A percentile compares a stretch with the other conserved stretches of the same genome.
phyloP scores from a whole-genome alignment of 345 rosid species.

The Lenwebbia sp. region DNA sequence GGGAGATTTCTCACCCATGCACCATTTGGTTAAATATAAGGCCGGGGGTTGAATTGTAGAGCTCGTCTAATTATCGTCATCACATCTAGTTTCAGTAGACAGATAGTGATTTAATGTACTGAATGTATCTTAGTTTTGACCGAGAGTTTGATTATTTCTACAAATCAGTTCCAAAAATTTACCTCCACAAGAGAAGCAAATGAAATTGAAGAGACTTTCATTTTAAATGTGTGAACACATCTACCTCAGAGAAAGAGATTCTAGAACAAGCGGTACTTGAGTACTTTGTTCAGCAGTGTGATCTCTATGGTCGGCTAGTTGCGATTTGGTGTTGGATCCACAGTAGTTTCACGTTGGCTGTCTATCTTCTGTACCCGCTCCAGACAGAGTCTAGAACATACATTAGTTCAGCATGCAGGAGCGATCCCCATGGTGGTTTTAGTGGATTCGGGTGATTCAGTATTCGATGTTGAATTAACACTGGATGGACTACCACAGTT shows the following conservation, averaged over 20 bases:
- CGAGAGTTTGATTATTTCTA: neutral
- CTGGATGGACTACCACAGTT: neutral
- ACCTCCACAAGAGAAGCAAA: neutral
- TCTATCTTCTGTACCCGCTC: neutral
- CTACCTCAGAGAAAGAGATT: neutral
- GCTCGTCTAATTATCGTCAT: neutral
- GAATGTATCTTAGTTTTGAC: neutral
- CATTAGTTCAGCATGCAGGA: neutral
- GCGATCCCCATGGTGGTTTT: neutral
- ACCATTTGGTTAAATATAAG: neutral
- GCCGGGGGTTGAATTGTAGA: neutral
- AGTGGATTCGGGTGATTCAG: neutral
- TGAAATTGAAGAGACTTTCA: neutral
- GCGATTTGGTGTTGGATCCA: neutral
- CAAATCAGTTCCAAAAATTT: neutral
- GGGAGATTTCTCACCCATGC: neutral
- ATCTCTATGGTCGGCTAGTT: neutral
- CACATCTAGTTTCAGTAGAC: neutral
- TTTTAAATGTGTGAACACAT: neutral
- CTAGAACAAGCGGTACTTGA: neutral
- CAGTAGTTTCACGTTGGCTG: neutral
- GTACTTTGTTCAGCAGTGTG: neutral
- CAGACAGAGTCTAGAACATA: neutral
- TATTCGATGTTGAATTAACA: neutral
- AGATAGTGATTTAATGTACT: neutral